A percentile compares a stretch with the other conserved stretches of the same genome.
Evolutionary conservation across 768 basidiomycete genomes (phyloP).

Genomic region (Punctularia strigosozonata): DNA sequence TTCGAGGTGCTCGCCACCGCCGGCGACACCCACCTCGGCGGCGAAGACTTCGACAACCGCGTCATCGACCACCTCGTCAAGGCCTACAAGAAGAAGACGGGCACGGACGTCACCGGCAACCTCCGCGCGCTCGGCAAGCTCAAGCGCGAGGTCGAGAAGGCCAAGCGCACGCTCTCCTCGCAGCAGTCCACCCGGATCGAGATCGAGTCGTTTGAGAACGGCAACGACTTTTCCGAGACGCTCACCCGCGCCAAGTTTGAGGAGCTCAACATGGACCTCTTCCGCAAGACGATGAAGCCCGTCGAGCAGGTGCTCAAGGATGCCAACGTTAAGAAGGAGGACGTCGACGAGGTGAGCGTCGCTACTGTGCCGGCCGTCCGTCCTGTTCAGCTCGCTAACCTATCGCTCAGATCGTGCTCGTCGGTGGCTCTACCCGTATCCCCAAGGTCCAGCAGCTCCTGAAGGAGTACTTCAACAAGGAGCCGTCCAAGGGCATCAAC

Average conservation of each 20-base stretch:
- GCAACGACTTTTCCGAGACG: slow-evolving; percentile 95
- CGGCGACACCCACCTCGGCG: slow-evolving; percentile 54
- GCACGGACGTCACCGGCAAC: slow-evolving; percentile 46
- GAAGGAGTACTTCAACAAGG: slow-evolving; percentile 96
- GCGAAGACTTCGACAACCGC: slow-evolving; percentile 64
- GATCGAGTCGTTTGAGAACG: slow-evolving; percentile 92
- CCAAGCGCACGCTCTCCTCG: slow-evolving; percentile 68
- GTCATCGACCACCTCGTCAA: slow-evolving; percentile 61
- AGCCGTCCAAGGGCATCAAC: slow-evolving; percentile 97
- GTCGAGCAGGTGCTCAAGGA: slow-evolving; percentile 99
- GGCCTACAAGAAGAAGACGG: slow-evolving; percentile 59
- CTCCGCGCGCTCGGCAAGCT: slow-evolving; percentile 58
- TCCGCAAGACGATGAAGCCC: slow-evolving; percentile 99
- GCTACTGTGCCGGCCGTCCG: not conserved
- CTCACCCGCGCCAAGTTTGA: slow-evolving; percentile 98
- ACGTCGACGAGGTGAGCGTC: slow-evolving; percentile 67
- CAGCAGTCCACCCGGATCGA: slow-evolving; percentile 90
- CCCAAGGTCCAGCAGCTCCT: slow-evolving; percentile 98
- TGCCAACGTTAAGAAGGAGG: slow-evolving; percentile 95
- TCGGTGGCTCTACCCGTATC: slow-evolving; percentile 98
- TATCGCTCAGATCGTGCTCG: slow-evolving; percentile 58
- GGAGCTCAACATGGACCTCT: slow-evolving; percentile 96
- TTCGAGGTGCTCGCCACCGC: slow-evolving; percentile 49
- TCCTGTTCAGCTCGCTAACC: not conserved
- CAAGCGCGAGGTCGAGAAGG: slow-evolving; percentile 61